A percentile compares a stretch with the other conserved stretches of the same genome.
These are phyloP conservation scores for Pseudovirgaria hyperparasitica DNA, from an alignment of 2,329 filamentous ascomycete genomes.

Conservation along the genomic window DNA sequence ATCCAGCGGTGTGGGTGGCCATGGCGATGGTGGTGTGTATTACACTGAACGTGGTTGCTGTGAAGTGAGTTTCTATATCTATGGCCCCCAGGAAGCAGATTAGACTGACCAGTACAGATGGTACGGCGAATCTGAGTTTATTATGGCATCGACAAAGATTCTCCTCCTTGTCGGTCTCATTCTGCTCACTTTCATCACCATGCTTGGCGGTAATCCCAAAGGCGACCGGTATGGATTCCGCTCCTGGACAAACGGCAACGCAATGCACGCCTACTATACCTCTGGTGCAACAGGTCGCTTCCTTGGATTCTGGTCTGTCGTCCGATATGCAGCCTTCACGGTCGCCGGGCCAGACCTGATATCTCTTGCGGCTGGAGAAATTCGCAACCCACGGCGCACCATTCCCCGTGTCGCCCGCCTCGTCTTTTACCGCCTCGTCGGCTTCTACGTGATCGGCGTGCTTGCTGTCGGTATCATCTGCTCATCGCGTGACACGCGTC, in stretches of 20 bases:
- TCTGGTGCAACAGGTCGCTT: slow-evolving; percentile 45
- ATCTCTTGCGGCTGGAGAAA: slow-evolving; percentile 52
- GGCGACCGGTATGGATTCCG: slow-evolving; percentile 48
- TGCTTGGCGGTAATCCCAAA: slow-evolving; percentile 36
- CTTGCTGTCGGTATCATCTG: slow-evolving; percentile 46
- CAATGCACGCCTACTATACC: slow-evolving; percentile 53
- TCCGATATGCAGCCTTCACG: slow-evolving; percentile 32
- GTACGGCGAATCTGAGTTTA: slow-evolving; percentile 7
- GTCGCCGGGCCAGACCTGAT: slow-evolving; percentile 39
- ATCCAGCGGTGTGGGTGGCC: slow-evolving; percentile 46
- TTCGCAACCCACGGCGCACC: slow-evolving; percentile 49
- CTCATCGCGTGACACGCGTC: slow-evolving; percentile 33
- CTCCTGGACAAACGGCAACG: slow-evolving; percentile 55
- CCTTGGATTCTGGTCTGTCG: slow-evolving; percentile 40
- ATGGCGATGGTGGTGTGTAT: slow-evolving; percentile 34
- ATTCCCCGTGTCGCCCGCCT: slow-evolving; percentile 44
- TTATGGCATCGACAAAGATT: slow-evolving; percentile 3
- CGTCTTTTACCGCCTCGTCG: slow-evolving; percentile 32
- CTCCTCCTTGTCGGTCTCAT: slow-evolving; percentile 32
- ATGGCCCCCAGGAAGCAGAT: slow-evolving; percentile 29
- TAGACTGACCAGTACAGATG: slow-evolving; percentile 23
- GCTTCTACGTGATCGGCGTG: slow-evolving; percentile 33
- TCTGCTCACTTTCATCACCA: slow-evolving; percentile 16
- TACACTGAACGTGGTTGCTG: slow-evolving; percentile 8
- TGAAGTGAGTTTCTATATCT: slow-evolving; percentile 32